Conservation (phyloP, 2,329 filamentous ascomycete species). For the Botrytis porri region DNA sequence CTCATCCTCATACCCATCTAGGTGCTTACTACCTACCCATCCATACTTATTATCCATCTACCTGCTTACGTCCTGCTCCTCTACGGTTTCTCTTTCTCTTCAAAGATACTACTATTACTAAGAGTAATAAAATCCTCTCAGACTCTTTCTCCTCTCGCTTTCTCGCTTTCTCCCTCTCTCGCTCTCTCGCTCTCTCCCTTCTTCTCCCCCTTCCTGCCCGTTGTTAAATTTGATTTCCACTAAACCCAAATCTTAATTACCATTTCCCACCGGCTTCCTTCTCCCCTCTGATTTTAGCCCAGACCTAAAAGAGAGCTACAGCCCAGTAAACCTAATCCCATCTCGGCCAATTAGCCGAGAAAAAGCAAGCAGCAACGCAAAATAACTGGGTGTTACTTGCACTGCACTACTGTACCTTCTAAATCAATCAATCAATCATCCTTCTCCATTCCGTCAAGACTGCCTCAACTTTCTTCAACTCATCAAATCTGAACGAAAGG, state of each 20-base stretch:
- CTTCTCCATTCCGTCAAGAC: slow-evolving; percentile 10
- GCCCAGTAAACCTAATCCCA: neutral
- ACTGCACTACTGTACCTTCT: slow-evolving; percentile 4
- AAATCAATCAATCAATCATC: slow-evolving; percentile 19
- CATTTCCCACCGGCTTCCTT: slow-evolving; percentile 6
- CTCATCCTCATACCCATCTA: neutral
- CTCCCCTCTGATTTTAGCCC: slow-evolving; percentile 3
- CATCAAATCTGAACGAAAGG: neutral
- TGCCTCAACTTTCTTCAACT: slow-evolving; percentile 19
- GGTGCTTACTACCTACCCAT: neutral
- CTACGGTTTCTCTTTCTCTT: neutral
- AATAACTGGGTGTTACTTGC: slow-evolving; percentile 3
- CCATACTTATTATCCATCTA: neutral
- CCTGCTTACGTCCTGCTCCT: neutral
- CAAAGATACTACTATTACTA: neutral
- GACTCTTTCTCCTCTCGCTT: neutral
- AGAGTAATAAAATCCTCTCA: neutral
- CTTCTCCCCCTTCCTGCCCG: neutral
- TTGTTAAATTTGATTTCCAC: slow-evolving; percentile 6
- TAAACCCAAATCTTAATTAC: slow-evolving; percentile 3
- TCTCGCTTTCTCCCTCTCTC: neutral
- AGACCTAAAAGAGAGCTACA: slow-evolving; percentile 10
- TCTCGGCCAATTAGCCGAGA: neutral
- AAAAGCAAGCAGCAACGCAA: slow-evolving; percentile 10
- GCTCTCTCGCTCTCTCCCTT: neutral